These are phyloP conservation scores for Dactylonectria estremocensis DNA, from an alignment of 2,329 filamentous ascomycete genomes.

Conservation along the genomic window DNA sequence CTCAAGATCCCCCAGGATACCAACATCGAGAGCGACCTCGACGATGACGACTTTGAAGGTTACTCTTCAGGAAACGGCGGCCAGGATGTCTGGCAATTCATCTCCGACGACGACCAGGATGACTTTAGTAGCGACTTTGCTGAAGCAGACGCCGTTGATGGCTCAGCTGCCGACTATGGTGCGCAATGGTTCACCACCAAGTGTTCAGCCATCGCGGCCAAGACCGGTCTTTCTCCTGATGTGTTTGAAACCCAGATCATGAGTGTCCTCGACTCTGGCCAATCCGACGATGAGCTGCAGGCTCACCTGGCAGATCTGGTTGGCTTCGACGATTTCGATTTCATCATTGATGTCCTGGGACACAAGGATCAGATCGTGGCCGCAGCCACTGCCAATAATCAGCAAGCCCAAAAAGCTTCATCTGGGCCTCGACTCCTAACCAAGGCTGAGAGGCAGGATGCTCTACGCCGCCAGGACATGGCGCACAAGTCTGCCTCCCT, in stretches of 20 bases:
- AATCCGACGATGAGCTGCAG: slow-evolving; percentile 88
- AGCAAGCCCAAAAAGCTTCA: slow-evolving; percentile 55
- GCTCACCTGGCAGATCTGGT: slow-evolving; percentile 90
- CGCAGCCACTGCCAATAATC: slow-evolving; percentile 54
- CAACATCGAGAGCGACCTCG: slow-evolving; percentile 63
- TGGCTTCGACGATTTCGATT: slow-evolving; percentile 93
- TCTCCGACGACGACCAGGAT: slow-evolving; percentile 81
- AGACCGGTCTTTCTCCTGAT: slow-evolving; percentile 76
- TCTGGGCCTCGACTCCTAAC: slow-evolving; percentile 74
- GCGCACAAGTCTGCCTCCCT: slow-evolving; percentile 86
- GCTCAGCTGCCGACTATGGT: slow-evolving; percentile 62
- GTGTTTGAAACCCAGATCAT: slow-evolving; percentile 85
- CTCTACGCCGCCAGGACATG: slow-evolving; percentile 81
- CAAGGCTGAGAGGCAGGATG: slow-evolving; percentile 83
- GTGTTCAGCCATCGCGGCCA: slow-evolving; percentile 77
- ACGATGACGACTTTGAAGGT: slow-evolving; percentile 75
- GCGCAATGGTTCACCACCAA: slow-evolving; percentile 79
- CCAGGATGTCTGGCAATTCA: slow-evolving; percentile 94
- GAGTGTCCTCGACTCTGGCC: slow-evolving; percentile 78
- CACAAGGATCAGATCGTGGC: slow-evolving; percentile 79
- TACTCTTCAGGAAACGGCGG: slow-evolving; percentile 73
- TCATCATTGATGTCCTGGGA: slow-evolving; percentile 91
- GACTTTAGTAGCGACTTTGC: slow-evolving; percentile 77
- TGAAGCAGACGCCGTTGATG: slow-evolving; percentile 56
- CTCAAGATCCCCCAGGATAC: slow-evolving; percentile 67